phyloP scores from a whole-genome alignment of 768 basidiomycete species.

The Hygrophoropsis aurantiaca region DNA sequence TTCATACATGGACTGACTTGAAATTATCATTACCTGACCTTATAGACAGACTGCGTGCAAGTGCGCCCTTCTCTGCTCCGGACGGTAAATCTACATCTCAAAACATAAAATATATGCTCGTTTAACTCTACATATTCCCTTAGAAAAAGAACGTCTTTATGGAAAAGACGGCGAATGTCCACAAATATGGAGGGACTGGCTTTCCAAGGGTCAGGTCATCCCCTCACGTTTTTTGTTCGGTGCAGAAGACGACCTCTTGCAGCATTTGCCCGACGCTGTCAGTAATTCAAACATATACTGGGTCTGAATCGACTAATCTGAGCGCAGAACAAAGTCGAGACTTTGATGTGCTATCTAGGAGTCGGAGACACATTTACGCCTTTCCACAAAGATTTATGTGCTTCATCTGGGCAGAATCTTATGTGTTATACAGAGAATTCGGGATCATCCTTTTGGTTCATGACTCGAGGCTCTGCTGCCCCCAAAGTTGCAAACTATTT shows the following conservation, averaged over 20 bases:
- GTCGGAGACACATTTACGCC: constrained; percentile 83
- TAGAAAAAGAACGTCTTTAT: constrained; percentile 65
- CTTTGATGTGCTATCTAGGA: constrained; percentile 84
- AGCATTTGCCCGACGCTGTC: constrained; percentile 54
- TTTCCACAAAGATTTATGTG: constrained; percentile 83
- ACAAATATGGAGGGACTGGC: constrained; percentile 60
- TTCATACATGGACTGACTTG: constrained; percentile 56
- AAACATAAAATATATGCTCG: not conserved
- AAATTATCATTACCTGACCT: constrained; percentile 53
- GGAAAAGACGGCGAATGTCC: constrained; percentile 81
- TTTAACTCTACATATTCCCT: constrained; percentile 1
- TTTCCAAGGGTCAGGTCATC: constrained; percentile 45
- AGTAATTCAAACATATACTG: constrained; percentile 13
- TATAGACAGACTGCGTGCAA: constrained; percentile 41
- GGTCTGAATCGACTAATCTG: constrained; percentile 5
- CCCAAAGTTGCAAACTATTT: constrained; percentile 60
- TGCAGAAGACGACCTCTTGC: constrained; percentile 55
- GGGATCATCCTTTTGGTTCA: constrained; percentile 84
- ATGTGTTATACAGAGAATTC: constrained; percentile 78
- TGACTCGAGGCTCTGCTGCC: constrained; percentile 66
- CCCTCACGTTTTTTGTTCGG: constrained; percentile 55
- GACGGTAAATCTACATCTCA: constrained; percentile 34
- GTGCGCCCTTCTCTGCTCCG: constrained; percentile 31
- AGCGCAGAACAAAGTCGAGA: constrained; percentile 60
- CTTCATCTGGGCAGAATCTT: constrained; percentile 81